These are phyloP conservation scores for Furcasterigmium furcatum DNA, from an alignment of 2,329 filamentous ascomycete species.

Conservation along the genomic window DNA sequence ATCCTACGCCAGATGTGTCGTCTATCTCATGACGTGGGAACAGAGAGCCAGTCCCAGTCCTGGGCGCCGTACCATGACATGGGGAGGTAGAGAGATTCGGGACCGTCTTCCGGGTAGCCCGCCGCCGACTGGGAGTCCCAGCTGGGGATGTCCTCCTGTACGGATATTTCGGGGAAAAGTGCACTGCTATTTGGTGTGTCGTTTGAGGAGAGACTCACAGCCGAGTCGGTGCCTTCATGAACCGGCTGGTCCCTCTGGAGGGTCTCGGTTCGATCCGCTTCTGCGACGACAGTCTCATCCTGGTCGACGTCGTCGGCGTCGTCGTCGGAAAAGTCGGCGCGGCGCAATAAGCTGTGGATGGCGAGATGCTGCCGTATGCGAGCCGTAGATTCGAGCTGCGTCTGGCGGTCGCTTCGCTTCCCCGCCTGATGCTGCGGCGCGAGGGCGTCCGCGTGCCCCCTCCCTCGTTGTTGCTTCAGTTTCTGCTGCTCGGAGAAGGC, in stretches of 20 bases:
- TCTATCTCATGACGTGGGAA: not conserved
- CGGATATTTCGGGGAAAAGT: not conserved
- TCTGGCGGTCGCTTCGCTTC: conserved; percentile 4
- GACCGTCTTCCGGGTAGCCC: not conserved
- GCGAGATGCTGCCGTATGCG: conserved; percentile 17
- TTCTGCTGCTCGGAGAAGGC: conserved; percentile 11
- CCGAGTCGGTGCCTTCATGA: not conserved
- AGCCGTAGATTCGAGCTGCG: conserved; percentile 15
- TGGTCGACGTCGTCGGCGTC: conserved; percentile 17
- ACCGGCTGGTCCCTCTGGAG: not conserved
- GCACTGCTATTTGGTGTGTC: not conserved
- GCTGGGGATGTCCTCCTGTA: not conserved
- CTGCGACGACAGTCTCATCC: not conserved
- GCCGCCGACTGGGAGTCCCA: not conserved
- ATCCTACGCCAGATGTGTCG: too few relatives aligned
- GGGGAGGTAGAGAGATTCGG: not conserved
- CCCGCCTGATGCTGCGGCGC: not conserved
- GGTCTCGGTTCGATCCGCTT: not conserved
- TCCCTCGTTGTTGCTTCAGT: not conserved
- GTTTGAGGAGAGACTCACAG: not conserved
- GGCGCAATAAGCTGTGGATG: conserved; percentile 22
- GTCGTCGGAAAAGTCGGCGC: conserved; percentile 18
- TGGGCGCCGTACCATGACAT: conserved; percentile 5
- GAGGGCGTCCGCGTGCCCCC: not conserved
- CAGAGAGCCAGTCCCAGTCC: conserved; percentile 8